Evolutionary conservation across 164 flowering plant species (phyloP).

Genomic region (Tetrastigma voinierianum): DNA sequence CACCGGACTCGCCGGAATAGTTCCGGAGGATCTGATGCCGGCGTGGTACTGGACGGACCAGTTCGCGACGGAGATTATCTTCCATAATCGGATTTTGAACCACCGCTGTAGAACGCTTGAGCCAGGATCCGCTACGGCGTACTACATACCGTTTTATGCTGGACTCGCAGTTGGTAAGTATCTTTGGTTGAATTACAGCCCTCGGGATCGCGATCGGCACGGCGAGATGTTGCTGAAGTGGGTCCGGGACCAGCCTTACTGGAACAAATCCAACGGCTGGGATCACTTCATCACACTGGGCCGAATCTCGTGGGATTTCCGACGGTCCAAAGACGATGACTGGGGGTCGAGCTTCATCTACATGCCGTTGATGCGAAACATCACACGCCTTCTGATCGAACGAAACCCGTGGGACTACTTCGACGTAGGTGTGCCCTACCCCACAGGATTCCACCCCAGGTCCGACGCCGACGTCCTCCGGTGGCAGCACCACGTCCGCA

Average conservation of each 20-base stretch:
- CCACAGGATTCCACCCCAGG: slow-evolving; percentile 91
- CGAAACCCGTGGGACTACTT: slow-evolving; percentile 86
- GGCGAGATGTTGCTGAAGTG: slow-evolving; percentile 53
- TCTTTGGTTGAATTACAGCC: slow-evolving; percentile 50
- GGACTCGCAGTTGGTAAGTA: slow-evolving; percentile 80
- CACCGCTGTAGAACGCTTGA: slow-evolving; percentile 72
- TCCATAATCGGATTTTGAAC: slow-evolving; percentile 62
- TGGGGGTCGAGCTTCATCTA: slow-evolving; percentile 86
- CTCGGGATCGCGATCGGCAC: slow-evolving; percentile 56
- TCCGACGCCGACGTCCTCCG: slow-evolving; percentile 43
- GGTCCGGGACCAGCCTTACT: slow-evolving; percentile 56
- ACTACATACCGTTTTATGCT: slow-evolving; percentile 84
- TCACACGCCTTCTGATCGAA: slow-evolving; percentile 83
- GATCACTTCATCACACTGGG: slow-evolving; percentile 88
- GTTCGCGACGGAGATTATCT: slow-evolving; percentile 70
- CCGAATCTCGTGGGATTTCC: slow-evolving; percentile 90
- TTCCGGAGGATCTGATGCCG: slow-evolving; percentile 43
- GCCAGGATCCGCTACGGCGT: slow-evolving; percentile 68
- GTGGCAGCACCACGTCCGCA: slow-evolving; percentile 69
- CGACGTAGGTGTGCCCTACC: slow-evolving; percentile 94
- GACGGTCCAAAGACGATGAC: slow-evolving; percentile 61
- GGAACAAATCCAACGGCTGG: slow-evolving; percentile 64
- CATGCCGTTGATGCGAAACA: slow-evolving; percentile 67
- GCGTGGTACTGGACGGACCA: slow-evolving; percentile 87
- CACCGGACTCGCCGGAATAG: slow-evolving; percentile 24